These are phyloP conservation scores for Amesomyces nigricolor DNA, from an alignment of 2,329 filamentous ascomycete genomes.

Conservation along the genomic window DNA sequence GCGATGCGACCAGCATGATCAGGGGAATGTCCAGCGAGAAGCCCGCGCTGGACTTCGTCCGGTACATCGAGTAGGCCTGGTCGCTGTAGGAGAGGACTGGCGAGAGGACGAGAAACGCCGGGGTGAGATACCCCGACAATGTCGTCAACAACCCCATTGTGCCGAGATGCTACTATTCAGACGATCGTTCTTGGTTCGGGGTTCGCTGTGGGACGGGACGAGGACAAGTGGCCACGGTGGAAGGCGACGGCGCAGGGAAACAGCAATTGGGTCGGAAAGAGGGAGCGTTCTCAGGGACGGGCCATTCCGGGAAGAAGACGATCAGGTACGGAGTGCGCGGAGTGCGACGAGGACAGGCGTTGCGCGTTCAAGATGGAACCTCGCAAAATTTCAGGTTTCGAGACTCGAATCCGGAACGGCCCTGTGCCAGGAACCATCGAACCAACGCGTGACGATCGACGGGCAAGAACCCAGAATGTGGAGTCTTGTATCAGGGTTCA, in stretches of 20 bases:
- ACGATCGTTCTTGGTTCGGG: not conserved
- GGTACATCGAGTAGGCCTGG: slow-evolving; percentile 60
- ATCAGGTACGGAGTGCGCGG: not conserved
- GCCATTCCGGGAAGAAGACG: slow-evolving; percentile 1
- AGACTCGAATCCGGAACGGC: slow-evolving; percentile 3
- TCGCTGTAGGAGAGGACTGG: slow-evolving; percentile 61
- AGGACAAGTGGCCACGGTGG: not conserved
- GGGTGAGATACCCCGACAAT: slow-evolving; percentile 53
- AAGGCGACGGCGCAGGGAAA: not conserved
- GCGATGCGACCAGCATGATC: slow-evolving; percentile 65
- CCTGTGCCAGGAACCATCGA: not conserved
- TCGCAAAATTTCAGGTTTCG: slow-evolving; percentile 5
- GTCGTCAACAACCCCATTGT: slow-evolving; percentile 41
- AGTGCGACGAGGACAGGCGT: not conserved
- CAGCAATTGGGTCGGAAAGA: not conserved
- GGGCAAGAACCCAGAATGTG: slow-evolving; percentile 3
- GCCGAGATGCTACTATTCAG: not conserved
- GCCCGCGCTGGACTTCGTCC: slow-evolving; percentile 57
- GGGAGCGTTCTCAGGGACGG: not conserved
- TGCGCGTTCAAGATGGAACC: not conserved
- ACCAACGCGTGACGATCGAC: not conserved
- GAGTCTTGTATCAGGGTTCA: not conserved
- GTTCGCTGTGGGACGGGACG: not conserved
- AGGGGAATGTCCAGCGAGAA: slow-evolving; percentile 67
- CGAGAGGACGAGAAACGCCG: slow-evolving; percentile 58